These are phyloP conservation scores for Citrullus amarus DNA, from an alignment of 306 rosid genomes.

Conservation along the genomic window DNA sequence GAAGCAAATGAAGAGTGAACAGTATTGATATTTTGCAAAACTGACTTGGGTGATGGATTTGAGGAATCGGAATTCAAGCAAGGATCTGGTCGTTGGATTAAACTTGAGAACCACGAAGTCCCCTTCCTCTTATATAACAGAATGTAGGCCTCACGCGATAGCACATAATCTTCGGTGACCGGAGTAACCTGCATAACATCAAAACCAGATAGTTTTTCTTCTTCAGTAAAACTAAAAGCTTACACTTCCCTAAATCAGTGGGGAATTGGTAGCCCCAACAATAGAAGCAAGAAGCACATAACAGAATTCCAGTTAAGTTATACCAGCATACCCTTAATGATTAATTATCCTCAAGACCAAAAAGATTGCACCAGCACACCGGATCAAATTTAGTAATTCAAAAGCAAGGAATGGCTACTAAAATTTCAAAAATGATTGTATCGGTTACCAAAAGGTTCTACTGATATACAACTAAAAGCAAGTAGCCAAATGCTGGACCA, in stretches of 20 bases:
- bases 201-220: not conserved
- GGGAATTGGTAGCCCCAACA: not conserved
- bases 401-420: not conserved
- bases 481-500: not conserved
- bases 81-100: conserved; percentile 18
- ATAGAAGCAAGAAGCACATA: not conserved
- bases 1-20: not conserved
- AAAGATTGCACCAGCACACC: not conserved
- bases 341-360: not conserved
- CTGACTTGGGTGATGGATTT: conserved; percentile 57
- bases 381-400: not conserved
- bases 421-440: not conserved
- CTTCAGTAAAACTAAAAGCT: not conserved
- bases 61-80: conserved; percentile 11
- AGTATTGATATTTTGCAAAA: conserved; percentile 37
- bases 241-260: not conserved
- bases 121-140: conserved; percentile 65
- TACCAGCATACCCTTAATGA: not conserved
- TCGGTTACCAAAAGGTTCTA: not conserved
- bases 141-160: conserved; percentile 74
- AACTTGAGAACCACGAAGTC: conserved; percentile 61
- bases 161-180: conserved; percentile 39
- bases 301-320: not conserved
- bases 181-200: conserved; percentile 47
- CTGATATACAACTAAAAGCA: not conserved